Evolutionary conservation across 2,329 filamentous ascomycete genomes (phyloP), one percentile per base, ranked within the genome.

Genomic region (Neobulgaria alba): DNA sequence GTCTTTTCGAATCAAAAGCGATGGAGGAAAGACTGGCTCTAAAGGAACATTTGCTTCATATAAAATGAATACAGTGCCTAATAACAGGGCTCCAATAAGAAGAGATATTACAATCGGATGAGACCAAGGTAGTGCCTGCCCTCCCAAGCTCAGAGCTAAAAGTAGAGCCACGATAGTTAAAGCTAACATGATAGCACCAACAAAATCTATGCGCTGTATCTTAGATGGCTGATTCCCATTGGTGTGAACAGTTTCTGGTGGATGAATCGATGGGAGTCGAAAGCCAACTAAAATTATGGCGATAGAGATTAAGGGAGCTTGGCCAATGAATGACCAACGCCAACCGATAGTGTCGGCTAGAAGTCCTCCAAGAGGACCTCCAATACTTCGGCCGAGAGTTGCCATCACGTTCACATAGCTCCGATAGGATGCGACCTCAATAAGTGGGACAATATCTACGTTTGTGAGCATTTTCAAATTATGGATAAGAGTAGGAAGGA

Each of bases 21-120:
- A 60, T 1, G 84, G 59, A 0, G 77, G 77, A 29, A 82, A 67
- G 4, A 81, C 71, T 0, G 78, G 79, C 40, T 79, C 73, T 10
- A 59, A 59, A 0, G 71, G 68, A 52, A 66, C 63, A 8, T 59
- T 61, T 12, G 50, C 52, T 48, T 72, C 68, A 3, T 58, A 62
- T 0, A 38, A 8, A 2, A 51, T 33, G 30, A 58, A 57, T 12
- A 42, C 7, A 8, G 15, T 9, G 35, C 56, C 50, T 1, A 59
- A 47, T 1, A 59, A 23, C 2, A 62, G 18, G 0, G 61, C 58
- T 2, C 42, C 46, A 2, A 53, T 58, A 2, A 72, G 26, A 0
- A 63, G 45, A 3, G 41, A 29, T 4, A 55, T 42, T 12, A 68
- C 61, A 0, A 59, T 36, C 1, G 57, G 53, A 29, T 63, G 58